Evolutionary conservation across 495 filamentous ascomycete species (phyloP).

Genomic region (Podospora pseudocomata): DNA sequence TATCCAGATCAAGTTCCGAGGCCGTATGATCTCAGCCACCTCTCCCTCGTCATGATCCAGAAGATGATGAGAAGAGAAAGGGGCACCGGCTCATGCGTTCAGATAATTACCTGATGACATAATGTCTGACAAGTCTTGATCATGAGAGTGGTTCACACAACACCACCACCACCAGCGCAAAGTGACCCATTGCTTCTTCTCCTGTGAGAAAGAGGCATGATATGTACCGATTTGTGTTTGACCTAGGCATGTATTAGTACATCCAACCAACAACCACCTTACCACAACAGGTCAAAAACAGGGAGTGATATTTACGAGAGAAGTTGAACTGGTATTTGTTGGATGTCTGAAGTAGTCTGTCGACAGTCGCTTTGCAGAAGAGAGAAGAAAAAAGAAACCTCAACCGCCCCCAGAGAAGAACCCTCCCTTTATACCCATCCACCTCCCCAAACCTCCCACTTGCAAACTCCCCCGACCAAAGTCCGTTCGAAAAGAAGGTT

Average conservation of each 20-base stretch:
- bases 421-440: not conserved
- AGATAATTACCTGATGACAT: constrained; percentile 37
- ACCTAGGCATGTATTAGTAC: constrained; percentile 16
- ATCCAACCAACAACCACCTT: not conserved
- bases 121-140: constrained; percentile 20
- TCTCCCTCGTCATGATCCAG: constrained; percentile 20
- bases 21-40: constrained; percentile 92
- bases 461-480: not conserved
- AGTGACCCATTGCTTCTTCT: constrained; percentile 24
- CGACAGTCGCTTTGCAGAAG: not conserved
- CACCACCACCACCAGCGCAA: constrained; percentile 18
- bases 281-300: not conserved
- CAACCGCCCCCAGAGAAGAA: not conserved
- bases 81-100: constrained; percentile 43
- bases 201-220: constrained; percentile 11
- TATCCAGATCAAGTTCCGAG: constrained; percentile 94
- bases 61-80: constrained; percentile 4
- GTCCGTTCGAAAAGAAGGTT: not conserved
- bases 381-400: not conserved
- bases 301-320: constrained; percentile 11
- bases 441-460: not conserved
- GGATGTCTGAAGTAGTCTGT: not conserved
- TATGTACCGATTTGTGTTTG: constrained; percentile 18
- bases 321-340: not conserved
- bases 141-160: constrained; percentile 22